Percentiles rank a stretch among this genome's conserved stretches.
These are phyloP conservation scores for Oehlia diaphana DNA, from an alignment of 192 early-diverging fungal genomes.

Conservation along the genomic window DNA sequence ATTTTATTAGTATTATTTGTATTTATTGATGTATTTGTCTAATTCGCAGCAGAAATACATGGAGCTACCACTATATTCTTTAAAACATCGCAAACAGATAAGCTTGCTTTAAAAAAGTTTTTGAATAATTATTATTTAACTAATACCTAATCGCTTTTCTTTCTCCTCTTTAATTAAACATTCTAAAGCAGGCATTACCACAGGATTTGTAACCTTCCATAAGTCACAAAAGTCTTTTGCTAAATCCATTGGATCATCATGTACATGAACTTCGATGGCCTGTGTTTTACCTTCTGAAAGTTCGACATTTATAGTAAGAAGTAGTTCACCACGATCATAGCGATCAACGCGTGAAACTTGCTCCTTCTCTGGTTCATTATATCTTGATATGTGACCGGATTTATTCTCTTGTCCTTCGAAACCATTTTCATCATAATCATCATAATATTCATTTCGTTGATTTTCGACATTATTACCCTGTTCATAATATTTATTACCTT, in stretches of 20 bases:
- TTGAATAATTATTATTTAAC: neutral
- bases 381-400: too few relatives aligned
- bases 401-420: too few relatives aligned
- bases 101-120: neutral
- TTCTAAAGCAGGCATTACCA: constrained; percentile 11
- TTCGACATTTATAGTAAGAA: constrained; percentile 24
- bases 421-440: neutral
- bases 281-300: constrained; percentile 8
- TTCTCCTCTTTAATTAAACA: constrained; percentile 22
- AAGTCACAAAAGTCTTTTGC: constrained; percentile 18
- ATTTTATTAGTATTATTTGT: too few relatives aligned
- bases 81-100: too few relatives aligned
- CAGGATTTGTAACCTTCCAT: constrained; percentile 13
- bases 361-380: neutral
- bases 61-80: too few relatives aligned
- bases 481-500: neutral
- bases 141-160: constrained; percentile 10
- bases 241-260: constrained; percentile 25
- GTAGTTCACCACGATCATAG: neutral
- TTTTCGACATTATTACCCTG: neutral
- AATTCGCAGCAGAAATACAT: too few relatives aligned
- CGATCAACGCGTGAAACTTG: neutral
- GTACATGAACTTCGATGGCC: constrained; percentile 13
- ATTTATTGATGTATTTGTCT: too few relatives aligned
- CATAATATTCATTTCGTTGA: neutral